Conservation (phyloP, 1,284 basidiomycete species). For the Microbotryum lychnidis-dioicae region DNA sequence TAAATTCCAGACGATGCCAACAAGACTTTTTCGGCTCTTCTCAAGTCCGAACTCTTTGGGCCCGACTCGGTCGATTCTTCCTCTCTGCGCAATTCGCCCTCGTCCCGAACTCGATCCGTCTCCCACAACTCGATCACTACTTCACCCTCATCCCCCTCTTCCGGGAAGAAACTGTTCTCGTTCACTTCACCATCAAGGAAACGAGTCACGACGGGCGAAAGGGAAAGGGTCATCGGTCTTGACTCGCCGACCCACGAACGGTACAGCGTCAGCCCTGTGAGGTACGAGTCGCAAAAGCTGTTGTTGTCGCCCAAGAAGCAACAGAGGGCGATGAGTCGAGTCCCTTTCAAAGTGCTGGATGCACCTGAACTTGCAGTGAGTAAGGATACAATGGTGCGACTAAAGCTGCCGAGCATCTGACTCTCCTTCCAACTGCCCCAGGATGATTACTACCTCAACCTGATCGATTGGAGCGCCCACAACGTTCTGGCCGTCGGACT, state of each 20-base stretch:
- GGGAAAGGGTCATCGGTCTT: slow-evolving; percentile 43
- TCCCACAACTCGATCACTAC: slow-evolving; percentile 35
- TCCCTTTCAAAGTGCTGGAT: slow-evolving; percentile 94
- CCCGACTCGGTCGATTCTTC: slow-evolving; percentile 25
- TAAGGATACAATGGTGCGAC: slow-evolving; percentile 14
- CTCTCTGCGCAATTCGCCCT: slow-evolving; percentile 24
- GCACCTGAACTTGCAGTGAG: slow-evolving; percentile 77
- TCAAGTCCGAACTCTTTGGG: slow-evolving; percentile 49
- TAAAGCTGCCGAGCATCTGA: background rate
- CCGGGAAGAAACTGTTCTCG: slow-evolving; percentile 44
- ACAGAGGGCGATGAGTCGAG: slow-evolving; percentile 78
- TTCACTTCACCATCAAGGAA: slow-evolving; percentile 43
- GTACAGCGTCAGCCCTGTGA: slow-evolving; percentile 84
- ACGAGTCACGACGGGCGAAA: slow-evolving; percentile 23
- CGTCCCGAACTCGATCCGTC: slow-evolving; percentile 31
- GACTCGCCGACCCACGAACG: slow-evolving; percentile 63
- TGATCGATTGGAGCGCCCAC: slow-evolving; percentile 93
- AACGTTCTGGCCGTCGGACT: slow-evolving; percentile 92
- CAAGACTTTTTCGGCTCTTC: slow-evolving; percentile 47
- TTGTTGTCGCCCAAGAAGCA: slow-evolving; percentile 75
- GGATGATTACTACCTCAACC: slow-evolving; percentile 96
- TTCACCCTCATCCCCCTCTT: slow-evolving; percentile 36
- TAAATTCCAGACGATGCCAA: slow-evolving; percentile 46
- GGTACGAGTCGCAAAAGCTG: slow-evolving; percentile 70
- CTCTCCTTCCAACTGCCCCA: slow-evolving; percentile 16